Evolutionary conservation across 306 rosid species (phyloP).

Genomic region (Glycine soja): DNA sequence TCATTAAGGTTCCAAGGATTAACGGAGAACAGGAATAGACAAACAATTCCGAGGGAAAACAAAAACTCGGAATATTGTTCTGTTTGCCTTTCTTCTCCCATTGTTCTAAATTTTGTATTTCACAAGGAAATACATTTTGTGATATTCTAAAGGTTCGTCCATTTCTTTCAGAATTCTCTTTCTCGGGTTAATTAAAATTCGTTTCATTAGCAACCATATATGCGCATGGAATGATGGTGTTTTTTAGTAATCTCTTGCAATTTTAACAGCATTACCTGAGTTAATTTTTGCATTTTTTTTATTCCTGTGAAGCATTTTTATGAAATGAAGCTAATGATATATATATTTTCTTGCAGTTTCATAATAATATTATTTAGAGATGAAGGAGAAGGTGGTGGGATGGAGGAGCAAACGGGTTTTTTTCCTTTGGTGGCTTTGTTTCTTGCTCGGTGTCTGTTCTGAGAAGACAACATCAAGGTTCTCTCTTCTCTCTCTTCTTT

Average conservation of each 20-base stretch:
- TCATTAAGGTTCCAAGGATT: neutral
- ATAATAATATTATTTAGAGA: neutral
- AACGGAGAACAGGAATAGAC: slow-evolving; percentile 1
- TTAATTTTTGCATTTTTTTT: neutral
- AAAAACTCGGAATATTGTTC: neutral
- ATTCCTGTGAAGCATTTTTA: neutral
- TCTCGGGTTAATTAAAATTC: neutral
- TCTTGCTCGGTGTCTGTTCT: slow-evolving; percentile 47
- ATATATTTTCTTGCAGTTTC: slow-evolving; percentile 7
- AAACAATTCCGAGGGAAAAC: slow-evolving; percentile 5
- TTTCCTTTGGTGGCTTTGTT: slow-evolving; percentile 47
- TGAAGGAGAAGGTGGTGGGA: slow-evolving; percentile 42
- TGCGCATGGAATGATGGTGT: neutral
- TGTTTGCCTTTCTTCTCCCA: slow-evolving; percentile 35
- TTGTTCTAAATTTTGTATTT: neutral
- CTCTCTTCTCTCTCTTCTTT: slow-evolving; percentile 37
- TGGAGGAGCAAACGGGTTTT: neutral
- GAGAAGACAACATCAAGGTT: slow-evolving; percentile 54
- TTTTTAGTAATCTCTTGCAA: too few species aligned
- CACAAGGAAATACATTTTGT: neutral
- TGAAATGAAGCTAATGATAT: slow-evolving; percentile 28
- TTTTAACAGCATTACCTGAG: too few species aligned
- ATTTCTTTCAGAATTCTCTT: slow-evolving; percentile 12
- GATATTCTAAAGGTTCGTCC: slow-evolving; percentile 29
- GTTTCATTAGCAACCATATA: neutral